Conservation (phyloP, 2,329 filamentous ascomycete genomes). For the Talaromyces sp. region DNA sequence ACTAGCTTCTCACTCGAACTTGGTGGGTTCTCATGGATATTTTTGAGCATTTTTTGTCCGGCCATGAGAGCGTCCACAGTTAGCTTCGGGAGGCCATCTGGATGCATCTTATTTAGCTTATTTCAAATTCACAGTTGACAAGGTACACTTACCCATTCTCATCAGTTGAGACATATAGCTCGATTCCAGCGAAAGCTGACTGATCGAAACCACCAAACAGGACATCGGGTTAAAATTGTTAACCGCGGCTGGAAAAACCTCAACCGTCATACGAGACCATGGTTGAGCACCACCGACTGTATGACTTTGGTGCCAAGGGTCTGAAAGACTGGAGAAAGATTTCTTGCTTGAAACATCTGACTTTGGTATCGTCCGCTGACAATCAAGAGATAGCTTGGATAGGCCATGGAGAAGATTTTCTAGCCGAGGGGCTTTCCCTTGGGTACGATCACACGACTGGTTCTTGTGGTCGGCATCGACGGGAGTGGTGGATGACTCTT, state of each 20-base stretch:
- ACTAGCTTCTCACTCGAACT: background rate
- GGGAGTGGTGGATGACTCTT: background rate
- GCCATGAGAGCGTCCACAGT: background rate
- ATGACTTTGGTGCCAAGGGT: background rate
- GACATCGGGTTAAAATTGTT: background rate
- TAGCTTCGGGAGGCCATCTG: background rate
- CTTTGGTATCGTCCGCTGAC: background rate
- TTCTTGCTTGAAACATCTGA: background rate
- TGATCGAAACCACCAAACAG: background rate
- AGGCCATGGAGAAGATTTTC: background rate
- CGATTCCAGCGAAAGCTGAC: background rate
- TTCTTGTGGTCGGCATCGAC: background rate
- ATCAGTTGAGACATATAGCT: background rate
- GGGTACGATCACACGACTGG: background rate
- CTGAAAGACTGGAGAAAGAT: background rate
- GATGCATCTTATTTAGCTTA: background rate
- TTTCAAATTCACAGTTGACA: background rate
- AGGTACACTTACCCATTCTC: background rate
- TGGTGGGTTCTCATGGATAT: background rate
- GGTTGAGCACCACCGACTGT: background rate
- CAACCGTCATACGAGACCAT: background rate
- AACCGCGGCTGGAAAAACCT: background rate
- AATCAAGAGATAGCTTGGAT: background rate
- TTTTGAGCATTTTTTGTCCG: background rate
- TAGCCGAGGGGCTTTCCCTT: background rate